Percentiles rank a stretch among this genome's conserved stretches.
phyloP scores from a whole-genome alignment of 2,329 filamentous ascomycete genomes.

The Monilinia laxa region DNA sequence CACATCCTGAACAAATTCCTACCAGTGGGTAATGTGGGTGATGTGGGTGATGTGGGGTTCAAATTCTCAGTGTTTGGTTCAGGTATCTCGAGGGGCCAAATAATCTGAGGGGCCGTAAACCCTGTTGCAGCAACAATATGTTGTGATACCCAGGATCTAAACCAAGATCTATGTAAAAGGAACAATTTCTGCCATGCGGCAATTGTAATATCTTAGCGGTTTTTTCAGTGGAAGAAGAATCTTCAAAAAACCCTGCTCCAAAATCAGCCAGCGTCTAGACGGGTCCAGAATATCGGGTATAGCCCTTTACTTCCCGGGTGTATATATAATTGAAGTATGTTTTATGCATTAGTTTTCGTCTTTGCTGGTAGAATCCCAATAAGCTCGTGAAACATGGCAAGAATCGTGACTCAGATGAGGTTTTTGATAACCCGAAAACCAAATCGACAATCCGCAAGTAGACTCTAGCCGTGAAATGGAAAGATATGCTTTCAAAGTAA shows the following conservation, averaged over 20 bases:
- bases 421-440: background rate
- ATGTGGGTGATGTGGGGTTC: conserved; percentile 1
- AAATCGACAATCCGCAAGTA: background rate
- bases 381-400: background rate
- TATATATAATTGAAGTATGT: background rate
- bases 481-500: background rate
- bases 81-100: background rate
- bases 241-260: background rate
- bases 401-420: background rate
- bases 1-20: background rate
- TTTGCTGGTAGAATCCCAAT: background rate
- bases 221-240: background rate
- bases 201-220: conserved; percentile 2
- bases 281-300: conserved; percentile 13
- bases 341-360: background rate
- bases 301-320: conserved; percentile 3
- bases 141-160: conserved; percentile 13
- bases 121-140: conserved; percentile 14
- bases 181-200: background rate
- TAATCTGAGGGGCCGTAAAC: background rate
- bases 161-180: conserved; percentile 11
- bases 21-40: background rate
- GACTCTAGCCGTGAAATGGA: background rate
- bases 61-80: background rate
- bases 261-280: conserved; percentile 14